These are phyloP conservation scores for Odontarrhena argentea DNA, from an alignment of 345 rosid genomes.

Conservation along the genomic window DNA sequence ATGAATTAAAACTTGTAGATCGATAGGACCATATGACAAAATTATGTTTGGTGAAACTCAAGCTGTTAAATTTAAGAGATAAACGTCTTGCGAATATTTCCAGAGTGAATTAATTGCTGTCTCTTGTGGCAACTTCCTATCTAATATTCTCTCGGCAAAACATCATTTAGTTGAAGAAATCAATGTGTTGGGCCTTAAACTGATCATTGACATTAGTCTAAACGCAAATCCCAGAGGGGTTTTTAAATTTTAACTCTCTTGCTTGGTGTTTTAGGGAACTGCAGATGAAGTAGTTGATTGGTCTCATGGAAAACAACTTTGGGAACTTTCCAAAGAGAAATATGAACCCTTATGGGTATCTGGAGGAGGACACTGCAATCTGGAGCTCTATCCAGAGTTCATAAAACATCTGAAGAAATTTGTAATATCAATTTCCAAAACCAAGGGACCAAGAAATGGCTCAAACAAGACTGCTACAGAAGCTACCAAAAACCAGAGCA, in stretches of 20 bases:
- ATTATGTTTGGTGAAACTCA: slow-evolving; percentile 32
- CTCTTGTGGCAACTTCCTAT: neutral
- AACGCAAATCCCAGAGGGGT: neutral
- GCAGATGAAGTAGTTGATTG: slow-evolving; percentile 94
- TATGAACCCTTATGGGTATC: slow-evolving; percentile 89
- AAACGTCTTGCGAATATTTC: neutral
- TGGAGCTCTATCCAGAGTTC: slow-evolving; percentile 91
- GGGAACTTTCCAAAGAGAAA: slow-evolving; percentile 81
- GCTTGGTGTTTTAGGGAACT: slow-evolving; percentile 64
- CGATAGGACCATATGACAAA: slow-evolving; percentile 18
- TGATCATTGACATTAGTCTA: neutral
- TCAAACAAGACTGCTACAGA: slow-evolving; percentile 47
- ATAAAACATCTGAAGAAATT: slow-evolving; percentile 86
- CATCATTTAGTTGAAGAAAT: neutral
- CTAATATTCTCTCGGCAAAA: neutral
- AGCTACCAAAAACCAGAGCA: slow-evolving; percentile 49
- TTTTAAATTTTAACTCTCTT: slow-evolving; percentile 16
- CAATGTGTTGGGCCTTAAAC: neutral
- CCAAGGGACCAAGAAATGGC: slow-evolving; percentile 50
- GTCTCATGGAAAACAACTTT: slow-evolving; percentile 88
- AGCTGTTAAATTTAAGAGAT: slow-evolving; percentile 16
- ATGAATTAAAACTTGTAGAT: slow-evolving; percentile 18
- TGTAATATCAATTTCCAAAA: slow-evolving; percentile 62
- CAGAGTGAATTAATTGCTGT: neutral
- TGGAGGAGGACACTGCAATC: slow-evolving; percentile 95